Base-by-base conservation (phyloP, 2,329 filamentous ascomycete species). In the Acrodontium crateriforme region DNA sequence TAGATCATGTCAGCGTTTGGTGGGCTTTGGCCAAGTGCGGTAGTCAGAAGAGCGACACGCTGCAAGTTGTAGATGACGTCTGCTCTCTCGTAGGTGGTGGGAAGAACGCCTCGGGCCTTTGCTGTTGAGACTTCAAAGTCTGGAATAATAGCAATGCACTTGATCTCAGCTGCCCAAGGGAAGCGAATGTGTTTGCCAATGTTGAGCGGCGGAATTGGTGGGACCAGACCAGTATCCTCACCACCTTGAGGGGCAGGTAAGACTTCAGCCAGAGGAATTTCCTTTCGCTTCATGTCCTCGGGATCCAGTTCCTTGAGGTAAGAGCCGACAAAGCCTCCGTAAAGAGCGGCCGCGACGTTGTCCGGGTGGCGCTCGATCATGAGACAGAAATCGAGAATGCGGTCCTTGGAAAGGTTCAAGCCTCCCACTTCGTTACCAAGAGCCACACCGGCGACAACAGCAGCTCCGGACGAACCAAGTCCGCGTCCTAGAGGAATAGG, bases 111-210 rank as follows among this genome's bases (percentile, higher is more conserved):
- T 47, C 89, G 74, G 4, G 89, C 87, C 49, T 83, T 80, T 35
- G 87, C 84, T 1, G 89, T 98, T n/a, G 84, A 73, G 16, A 95
- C 85, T 53, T 93, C 81, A 49, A 95, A 98, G 45, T 93, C 72
- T 6, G 89, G 89, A 36, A 98, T 93, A 45, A 98, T 87, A 41
- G 85, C 84, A 40, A 98, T 78, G 37, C 85, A 87, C 64, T 94
- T 95, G 65, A 98, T 93, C 55, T 92, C 82, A 39, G 76, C 73
- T 32, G 83, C 78, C 87, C 87, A 95, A 22, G 74, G 74, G 56
- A 94, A 95, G 56, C 85, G 87, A 59, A 91, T 85, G 62, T 92
- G 92, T 55, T 94, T 85, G 26, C 87, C 89, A 45, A 98, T 95
- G 46, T 84, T 81, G 41, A 77, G 54, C 2, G 89, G 89, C n/a